These are phyloP conservation scores for Aspergillus latus DNA, from an alignment of 2,329 filamentous ascomycete species.

Conservation along the genomic window DNA sequence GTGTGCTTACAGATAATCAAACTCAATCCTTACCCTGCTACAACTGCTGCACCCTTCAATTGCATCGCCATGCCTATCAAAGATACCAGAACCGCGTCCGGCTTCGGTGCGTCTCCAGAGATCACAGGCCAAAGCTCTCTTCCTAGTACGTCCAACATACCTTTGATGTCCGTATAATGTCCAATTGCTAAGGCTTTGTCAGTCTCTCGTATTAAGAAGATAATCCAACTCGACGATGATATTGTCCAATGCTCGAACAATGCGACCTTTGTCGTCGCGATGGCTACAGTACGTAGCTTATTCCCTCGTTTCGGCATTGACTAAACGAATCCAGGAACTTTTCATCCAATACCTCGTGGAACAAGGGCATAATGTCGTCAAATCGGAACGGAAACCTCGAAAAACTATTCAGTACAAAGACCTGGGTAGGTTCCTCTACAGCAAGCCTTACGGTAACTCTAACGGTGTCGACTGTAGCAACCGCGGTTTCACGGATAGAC, in stretches of 20 bases:
- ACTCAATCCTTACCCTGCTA: no score
- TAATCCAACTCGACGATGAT: conserved; percentile 84
- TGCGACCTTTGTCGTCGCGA: conserved; percentile 87
- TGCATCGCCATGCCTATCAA: conserved; percentile 77
- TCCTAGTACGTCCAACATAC: conserved; percentile 63
- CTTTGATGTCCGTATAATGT: background rate
- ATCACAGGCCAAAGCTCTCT: conserved; percentile 81
- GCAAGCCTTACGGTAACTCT: conserved; percentile 7
- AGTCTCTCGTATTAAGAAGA: conserved; percentile 93
- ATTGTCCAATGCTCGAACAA: conserved; percentile 86
- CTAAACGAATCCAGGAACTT: conserved; percentile 65
- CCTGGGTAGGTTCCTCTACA: conserved; percentile 57
- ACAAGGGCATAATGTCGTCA: conserved; percentile 83
- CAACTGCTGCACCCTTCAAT: background rate
- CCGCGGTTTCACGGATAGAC: conserved; percentile 81
- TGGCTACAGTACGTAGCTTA: conserved; percentile 68
- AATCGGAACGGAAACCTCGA: conserved; percentile 85
- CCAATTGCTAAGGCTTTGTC: background rate
- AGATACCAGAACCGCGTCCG: conserved; percentile 62
- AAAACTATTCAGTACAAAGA: conserved; percentile 96
- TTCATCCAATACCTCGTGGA: conserved; percentile 90
- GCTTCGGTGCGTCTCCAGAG: conserved; percentile 70
- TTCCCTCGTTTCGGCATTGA: background rate
- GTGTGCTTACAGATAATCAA: no score
- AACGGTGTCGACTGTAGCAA: conserved; percentile 54